phyloP scores from a whole-genome alignment of 2,329 filamentous ascomycete genomes.

The Emericellopsis cladophorae region DNA sequence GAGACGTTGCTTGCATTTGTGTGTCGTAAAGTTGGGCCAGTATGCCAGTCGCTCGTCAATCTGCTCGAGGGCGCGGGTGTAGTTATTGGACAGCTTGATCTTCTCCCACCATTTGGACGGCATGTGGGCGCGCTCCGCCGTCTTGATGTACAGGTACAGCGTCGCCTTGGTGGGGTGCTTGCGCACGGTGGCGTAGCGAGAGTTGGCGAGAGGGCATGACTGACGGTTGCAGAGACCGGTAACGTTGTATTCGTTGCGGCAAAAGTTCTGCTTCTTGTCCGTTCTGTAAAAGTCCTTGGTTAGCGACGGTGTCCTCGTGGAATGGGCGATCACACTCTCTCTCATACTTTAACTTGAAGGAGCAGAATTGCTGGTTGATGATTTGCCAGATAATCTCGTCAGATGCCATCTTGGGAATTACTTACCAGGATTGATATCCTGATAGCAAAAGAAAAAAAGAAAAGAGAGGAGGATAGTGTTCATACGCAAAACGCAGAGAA shows the following conservation, averaged over 20 bases:
- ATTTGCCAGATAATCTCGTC: conserved; percentile 98
- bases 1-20: conserved; percentile 94
- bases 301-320: not conserved
- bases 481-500: conserved; percentile 4
- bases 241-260: conserved; percentile 87
- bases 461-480: conserved; percentile 1
- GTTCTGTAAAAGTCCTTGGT: conserved; percentile 34
- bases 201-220: conserved; percentile 83
- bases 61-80: conserved; percentile 76
- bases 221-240: conserved; percentile 75
- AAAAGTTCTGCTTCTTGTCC: conserved; percentile 83
- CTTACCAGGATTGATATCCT: not conserved
- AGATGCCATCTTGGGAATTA: conserved; percentile 52
- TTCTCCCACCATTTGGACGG: conserved; percentile 91
- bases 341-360: conserved; percentile 76
- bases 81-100: conserved; percentile 82
- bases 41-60: conserved; percentile 80
- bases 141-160: conserved; percentile 96
- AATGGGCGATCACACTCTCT: conserved; percentile 9
- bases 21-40: conserved; percentile 85
- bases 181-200: conserved; percentile 83
- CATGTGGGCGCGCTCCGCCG: conserved; percentile 75
- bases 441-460: not conserved
- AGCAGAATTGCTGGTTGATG: conserved; percentile 90
- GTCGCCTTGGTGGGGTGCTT: conserved; percentile 68